These are phyloP conservation scores for Nakazawaea populi DNA, from an alignment of 805 yeast genomes.

Conservation along the genomic window DNA sequence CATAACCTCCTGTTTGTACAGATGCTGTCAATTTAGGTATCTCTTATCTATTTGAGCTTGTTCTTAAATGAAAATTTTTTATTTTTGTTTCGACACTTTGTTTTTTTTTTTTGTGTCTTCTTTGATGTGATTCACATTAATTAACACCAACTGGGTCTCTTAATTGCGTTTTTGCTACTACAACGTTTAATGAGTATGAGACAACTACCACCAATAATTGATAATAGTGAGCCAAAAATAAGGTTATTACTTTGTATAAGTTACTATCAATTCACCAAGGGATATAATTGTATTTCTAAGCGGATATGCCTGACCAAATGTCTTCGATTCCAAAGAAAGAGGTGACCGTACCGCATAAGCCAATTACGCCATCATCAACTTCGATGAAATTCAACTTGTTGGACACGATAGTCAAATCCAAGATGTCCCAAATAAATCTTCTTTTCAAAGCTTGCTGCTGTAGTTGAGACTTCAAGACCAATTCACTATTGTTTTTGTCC, in stretches of 20 bases:
- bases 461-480: constrained; percentile 20
- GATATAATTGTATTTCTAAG: neutral
- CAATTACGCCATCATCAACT: constrained; percentile 74
- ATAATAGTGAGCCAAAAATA: too few species aligned
- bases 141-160: too few species aligned
- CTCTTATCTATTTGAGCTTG: too few species aligned
- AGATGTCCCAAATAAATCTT: constrained; percentile 68
- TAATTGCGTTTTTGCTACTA: too few species aligned
- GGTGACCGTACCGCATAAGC: constrained; percentile 79
- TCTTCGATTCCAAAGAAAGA: constrained; percentile 73
- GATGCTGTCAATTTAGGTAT: too few species aligned
- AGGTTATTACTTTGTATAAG: too few species aligned
- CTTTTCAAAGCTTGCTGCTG: constrained; percentile 43
- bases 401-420: constrained; percentile 72
- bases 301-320: constrained; percentile 48
- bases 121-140: too few species aligned
- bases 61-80: neutral
- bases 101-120: too few species aligned
- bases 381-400: constrained; percentile 56
- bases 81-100: neutral
- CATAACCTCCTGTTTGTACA: neutral
- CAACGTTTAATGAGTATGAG: too few species aligned
- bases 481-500: constrained; percentile 20
- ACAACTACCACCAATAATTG: too few species aligned
- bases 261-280: too few species aligned